Percentiles rank a stretch among this genome's conserved stretches.
Conservation (phyloP, 768 basidiomycete genomes). For the Inosperma sp. region DNA sequence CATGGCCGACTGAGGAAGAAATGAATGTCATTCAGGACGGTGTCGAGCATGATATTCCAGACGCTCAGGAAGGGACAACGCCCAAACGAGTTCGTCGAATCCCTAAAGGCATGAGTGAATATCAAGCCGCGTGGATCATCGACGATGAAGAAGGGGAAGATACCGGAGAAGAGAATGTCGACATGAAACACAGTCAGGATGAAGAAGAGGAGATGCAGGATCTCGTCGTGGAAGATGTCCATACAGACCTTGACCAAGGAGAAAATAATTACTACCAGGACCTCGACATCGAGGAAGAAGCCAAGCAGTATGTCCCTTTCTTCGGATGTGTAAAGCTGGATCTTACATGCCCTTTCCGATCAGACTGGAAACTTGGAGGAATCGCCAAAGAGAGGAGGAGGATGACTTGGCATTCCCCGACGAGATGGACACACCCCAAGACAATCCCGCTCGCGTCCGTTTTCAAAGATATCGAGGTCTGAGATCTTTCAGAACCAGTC, state of each 20-base stretch:
- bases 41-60: constrained; percentile 45
- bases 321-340: constrained; percentile 1
- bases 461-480: constrained; percentile 93
- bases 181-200: constrained; percentile 50
- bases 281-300: constrained; percentile 80
- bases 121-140: constrained; percentile 95
- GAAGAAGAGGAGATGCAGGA: constrained; percentile 65
- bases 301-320: constrained; percentile 60
- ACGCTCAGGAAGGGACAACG: constrained; percentile 67
- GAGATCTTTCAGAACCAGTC: constrained; percentile 89
- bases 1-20: constrained; percentile 98
- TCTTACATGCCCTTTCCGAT: background rate
- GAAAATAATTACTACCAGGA: constrained; percentile 64
- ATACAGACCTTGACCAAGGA: constrained; percentile 53
- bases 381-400: constrained; percentile 67
- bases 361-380: constrained; percentile 68
- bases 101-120: constrained; percentile 94
- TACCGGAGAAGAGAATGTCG: constrained; percentile 45
- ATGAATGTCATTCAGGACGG: constrained; percentile 47
- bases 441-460: constrained; percentile 70
- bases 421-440: constrained; percentile 91
- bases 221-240: constrained; percentile 51
- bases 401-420: constrained; percentile 91
- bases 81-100: constrained; percentile 76
- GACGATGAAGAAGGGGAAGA: constrained; percentile 73